Conservation (phyloP, 139 green algal genomes). For the Tetratostichococcus sp. region DNA sequence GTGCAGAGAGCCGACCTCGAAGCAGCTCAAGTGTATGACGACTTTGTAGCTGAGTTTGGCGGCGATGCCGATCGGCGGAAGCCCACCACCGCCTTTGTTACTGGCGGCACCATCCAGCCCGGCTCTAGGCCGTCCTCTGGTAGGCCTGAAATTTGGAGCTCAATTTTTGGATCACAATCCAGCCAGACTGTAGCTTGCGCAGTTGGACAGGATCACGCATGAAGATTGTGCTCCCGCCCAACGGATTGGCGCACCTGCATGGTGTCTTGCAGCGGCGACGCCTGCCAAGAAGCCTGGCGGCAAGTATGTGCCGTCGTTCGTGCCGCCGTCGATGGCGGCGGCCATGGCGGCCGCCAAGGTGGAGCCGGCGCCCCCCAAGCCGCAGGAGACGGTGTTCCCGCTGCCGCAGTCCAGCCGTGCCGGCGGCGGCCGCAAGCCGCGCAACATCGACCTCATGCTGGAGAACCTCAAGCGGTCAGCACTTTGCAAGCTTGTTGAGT, state of each 20-base stretch:
- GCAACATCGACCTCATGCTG: conserved; percentile 87
- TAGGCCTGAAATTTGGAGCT: neutral
- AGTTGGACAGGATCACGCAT: no score
- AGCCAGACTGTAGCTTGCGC: no score
- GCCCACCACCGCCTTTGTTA: conserved; percentile 50
- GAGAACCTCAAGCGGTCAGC: conserved; percentile 81
- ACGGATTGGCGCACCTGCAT: conserved; percentile 12
- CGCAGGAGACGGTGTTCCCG: conserved; percentile 25
- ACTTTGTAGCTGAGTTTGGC: conserved; percentile 87
- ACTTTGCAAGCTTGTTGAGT: no score
- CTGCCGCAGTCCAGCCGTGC: conserved; percentile 5
- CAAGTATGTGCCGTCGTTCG: conserved; percentile 74
- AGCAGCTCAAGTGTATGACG: conserved; percentile 81
- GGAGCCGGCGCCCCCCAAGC: neutral
- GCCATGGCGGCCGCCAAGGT: conserved; percentile 7
- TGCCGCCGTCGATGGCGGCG: conserved; percentile 54
- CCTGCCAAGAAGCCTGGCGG: conserved; percentile 16
- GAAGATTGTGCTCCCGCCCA: conserved; percentile 17
- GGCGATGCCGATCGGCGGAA: conserved; percentile 20
- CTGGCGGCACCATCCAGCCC: conserved; percentile 63
- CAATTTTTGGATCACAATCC: no score
- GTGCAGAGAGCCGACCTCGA: conserved; percentile 75
- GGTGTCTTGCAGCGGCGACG: neutral
- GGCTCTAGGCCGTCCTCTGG: conserved; percentile 19
- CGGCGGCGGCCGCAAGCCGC: conserved; percentile 45